Evolutionary conservation across 768 basidiomycete species (phyloP), one percentile per base, ranked within the genome.

Genomic region (Suillus subalutaceus): DNA sequence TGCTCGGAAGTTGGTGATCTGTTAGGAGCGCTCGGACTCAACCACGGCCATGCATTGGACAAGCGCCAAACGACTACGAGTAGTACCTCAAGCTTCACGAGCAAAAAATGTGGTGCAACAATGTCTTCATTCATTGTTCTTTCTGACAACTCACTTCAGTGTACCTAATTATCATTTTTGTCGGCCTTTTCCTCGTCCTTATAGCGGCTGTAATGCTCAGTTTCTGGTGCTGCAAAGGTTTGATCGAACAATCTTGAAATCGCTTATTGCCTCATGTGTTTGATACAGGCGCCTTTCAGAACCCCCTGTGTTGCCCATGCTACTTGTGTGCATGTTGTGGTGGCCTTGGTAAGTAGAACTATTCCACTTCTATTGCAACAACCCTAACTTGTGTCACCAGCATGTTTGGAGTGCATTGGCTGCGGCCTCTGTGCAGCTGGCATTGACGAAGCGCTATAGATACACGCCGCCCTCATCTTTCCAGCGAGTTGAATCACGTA

Each of bases 321-420:
- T 91, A 91, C 73, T 79, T 90, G 9, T 90, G 89, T 68, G 89
- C 89, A 5, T 90, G 88, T 73, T 90, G 88, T 65, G 89, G 89
- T 64, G 89, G 89, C 46, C 80, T 90, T 20, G 86, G 88, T 88
- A 70, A 68, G 79, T 40, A 58, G 46, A 13, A 8, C 23, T 35
- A 26, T n/a, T 32, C 20, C n/a, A 57, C 43, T 35, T 9, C 46
- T 43, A 48, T 50, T 62, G 26, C 40, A 41, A 18, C 8, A 18
- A 41, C 40, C 38, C 40, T 59, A 6, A 10, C 23, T 56, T 30
- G 16, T 53, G 5, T 37, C 8, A 13, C 61, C 59, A 89, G 89
- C 84, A 9, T 90, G 89, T 66, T 74, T 90, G 65, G 88, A 90
- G 68, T 90, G 89, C 70, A 84, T 90, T 61, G 85, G 85, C n/a